Evolutionary conservation across 169 alveolate genomes (phyloP).

Genomic region (Plasmodium fragile): DNA sequence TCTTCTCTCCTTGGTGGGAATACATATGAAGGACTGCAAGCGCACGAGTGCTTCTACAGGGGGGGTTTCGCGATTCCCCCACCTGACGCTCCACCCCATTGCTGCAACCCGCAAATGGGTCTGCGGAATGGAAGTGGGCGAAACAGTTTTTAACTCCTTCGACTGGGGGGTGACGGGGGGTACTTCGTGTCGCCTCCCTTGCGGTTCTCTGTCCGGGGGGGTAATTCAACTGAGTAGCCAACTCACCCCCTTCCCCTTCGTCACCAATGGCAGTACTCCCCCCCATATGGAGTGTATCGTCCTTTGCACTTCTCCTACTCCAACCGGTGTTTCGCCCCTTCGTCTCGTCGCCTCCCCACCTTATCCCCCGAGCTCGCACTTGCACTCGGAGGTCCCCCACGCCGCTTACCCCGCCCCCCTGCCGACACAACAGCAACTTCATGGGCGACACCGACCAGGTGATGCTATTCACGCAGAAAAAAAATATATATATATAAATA

Average conservation of each 20-base stretch:
- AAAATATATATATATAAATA: too few species aligned
- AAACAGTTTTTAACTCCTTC: neutral
- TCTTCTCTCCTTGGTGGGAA: neutral
- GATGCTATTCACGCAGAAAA: neutral
- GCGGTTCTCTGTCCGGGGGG: neutral
- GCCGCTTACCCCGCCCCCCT: neutral
- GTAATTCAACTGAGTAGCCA: neutral
- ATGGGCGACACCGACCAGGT: neutral
- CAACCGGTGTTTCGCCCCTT: neutral
- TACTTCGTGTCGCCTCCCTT: neutral
- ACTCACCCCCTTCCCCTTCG: neutral
- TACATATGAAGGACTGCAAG: neutral
- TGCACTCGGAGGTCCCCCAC: neutral
- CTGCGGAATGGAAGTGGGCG: neutral
- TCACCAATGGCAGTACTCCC: neutral
- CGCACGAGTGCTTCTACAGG: neutral
- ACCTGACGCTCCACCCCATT: neutral
- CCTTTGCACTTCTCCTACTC: neutral
- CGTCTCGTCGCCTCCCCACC: neutral
- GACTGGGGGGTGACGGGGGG: neutral
- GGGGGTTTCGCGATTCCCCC: neutral
- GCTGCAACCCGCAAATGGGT: neutral
- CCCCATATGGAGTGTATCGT: neutral
- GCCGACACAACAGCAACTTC: neutral
- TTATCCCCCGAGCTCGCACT: neutral